Evolutionary conservation across 2,329 filamentous ascomycete genomes (phyloP).

Genomic region (Coniosporium tulheliwenetii): DNA sequence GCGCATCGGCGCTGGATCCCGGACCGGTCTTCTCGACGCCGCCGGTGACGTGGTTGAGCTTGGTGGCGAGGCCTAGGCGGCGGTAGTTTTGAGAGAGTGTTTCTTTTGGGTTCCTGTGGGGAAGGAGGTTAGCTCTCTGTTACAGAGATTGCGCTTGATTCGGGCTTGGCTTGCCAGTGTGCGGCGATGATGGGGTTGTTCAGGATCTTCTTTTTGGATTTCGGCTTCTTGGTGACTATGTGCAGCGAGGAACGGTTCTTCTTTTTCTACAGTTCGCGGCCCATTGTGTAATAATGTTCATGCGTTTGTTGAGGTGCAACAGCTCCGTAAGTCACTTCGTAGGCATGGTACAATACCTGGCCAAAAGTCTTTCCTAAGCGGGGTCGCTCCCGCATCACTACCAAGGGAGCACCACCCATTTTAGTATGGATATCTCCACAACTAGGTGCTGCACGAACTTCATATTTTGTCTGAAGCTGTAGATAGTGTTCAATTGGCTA

Average conservation of each 20-base stretch:
- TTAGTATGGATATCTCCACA: neutral
- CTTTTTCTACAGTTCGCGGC: conserved; percentile 49
- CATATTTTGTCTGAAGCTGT: neutral
- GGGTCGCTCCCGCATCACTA: neutral
- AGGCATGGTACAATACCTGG: too few relatives aligned
- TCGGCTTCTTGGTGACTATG: conserved; percentile 29
- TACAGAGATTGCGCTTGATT: neutral
- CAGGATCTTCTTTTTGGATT: conserved; percentile 34
- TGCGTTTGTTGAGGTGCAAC: too few relatives aligned
- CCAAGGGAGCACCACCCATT: neutral
- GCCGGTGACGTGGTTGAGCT: conserved; percentile 62
- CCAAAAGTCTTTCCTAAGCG: too few relatives aligned
- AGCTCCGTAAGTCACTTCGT: too few relatives aligned
- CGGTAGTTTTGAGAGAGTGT: conserved; percentile 83
- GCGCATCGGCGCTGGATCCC: conserved; percentile 12
- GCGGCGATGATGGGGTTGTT: conserved; percentile 45
- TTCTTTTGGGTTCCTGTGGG: conserved; percentile 78
- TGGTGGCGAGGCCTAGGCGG: conserved; percentile 75
- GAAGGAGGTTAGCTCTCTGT: conserved; percentile 1
- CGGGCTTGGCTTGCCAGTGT: conserved; percentile 53
- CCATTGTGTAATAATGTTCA: conserved; percentile 36
- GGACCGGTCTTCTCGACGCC: conserved; percentile 45
- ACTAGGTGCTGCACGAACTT: neutral
- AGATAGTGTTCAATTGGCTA: too few relatives aligned
- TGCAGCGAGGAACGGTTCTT: conserved; percentile 33